A percentile compares a stretch with the other conserved stretches of the same genome.
Evolutionary conservation across 2,329 filamentous ascomycete genomes (phyloP).

Genomic region (Dothistroma pini): DNA sequence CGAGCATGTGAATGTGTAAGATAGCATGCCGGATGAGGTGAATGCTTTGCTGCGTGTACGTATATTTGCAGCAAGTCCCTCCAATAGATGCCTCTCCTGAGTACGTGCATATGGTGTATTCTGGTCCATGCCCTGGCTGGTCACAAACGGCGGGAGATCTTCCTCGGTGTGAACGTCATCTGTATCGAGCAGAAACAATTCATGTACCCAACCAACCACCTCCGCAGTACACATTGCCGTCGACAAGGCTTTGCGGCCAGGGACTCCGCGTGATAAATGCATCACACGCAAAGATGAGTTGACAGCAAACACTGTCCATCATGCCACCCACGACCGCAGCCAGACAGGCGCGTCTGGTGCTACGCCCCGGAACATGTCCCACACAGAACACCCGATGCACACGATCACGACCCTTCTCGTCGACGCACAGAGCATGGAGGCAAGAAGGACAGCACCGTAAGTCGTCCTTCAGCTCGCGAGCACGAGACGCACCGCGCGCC

Average conservation of each 20-base stretch:
- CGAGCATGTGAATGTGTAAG: neutral
- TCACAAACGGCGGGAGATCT: neutral
- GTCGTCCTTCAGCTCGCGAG: conserved; percentile 29
- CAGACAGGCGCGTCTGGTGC: neutral
- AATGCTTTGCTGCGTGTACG: neutral
- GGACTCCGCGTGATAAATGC: neutral
- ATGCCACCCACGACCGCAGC: neutral
- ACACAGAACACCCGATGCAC: neutral
- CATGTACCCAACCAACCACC: neutral
- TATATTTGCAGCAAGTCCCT: neutral
- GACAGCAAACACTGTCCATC: neutral
- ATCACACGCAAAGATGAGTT: neutral
- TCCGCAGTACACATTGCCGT: neutral
- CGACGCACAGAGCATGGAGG: conserved; percentile 11
- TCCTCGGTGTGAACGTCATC: neutral
- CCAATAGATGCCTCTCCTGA: neutral
- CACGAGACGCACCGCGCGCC: conserved; percentile 56
- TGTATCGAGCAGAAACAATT: neutral
- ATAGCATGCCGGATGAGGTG: neutral
- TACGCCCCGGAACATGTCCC: neutral
- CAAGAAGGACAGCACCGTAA: conserved; percentile 10
- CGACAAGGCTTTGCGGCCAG: neutral
- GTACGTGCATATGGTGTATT: neutral
- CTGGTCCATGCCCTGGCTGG: neutral
- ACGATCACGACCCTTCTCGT: conserved; percentile 18